phyloP scores from a whole-genome alignment of 1,284 basidiomycete species.

The Ustilago trichophora region DNA sequence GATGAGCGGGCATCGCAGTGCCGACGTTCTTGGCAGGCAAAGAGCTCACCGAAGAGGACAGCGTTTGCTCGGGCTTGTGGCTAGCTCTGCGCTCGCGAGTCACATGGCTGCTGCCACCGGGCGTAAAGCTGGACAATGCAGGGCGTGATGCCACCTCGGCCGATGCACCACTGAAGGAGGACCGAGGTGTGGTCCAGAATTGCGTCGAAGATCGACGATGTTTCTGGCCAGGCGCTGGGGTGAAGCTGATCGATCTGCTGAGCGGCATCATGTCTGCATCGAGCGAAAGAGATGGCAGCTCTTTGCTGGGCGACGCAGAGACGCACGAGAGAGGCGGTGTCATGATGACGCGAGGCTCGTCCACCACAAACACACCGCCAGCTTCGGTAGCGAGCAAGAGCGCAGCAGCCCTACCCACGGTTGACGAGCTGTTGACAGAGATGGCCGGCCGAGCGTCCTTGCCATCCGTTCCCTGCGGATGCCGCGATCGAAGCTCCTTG shows the following conservation, averaged over 20 bases:
- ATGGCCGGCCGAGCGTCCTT: conserved; percentile 44
- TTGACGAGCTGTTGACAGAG: conserved; percentile 31
- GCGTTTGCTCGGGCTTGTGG: conserved; percentile 11
- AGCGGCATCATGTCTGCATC: conserved; percentile 26
- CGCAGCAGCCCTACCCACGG: conserved; percentile 27
- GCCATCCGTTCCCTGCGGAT: conserved; percentile 39
- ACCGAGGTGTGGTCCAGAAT: conserved; percentile 38
- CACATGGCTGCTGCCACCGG: conserved; percentile 1
- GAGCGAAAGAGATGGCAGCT: conserved; percentile 16
- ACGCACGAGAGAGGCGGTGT: conserved; percentile 41
- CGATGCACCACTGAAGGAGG: conserved; percentile 11
- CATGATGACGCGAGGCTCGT: conserved; percentile 37
- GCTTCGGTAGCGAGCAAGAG: conserved; percentile 33
- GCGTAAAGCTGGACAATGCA: conserved; percentile 25
- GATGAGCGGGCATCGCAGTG: conserved; percentile 8
- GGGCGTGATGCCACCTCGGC: conserved; percentile 2
- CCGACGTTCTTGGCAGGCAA: conserved; percentile 3
- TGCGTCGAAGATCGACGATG: conserved; percentile 40
- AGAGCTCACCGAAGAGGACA: conserved; percentile 25
- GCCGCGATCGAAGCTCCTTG: conserved; percentile 31
- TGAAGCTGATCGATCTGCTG: conserved; percentile 29
- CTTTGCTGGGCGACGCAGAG: conserved; percentile 33
- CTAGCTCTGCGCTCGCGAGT: conserved; percentile 11
- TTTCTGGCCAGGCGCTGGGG: conserved; percentile 24
- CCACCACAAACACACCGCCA: conserved; percentile 32